phyloP scores from a whole-genome alignment of 2,329 filamentous ascomycete species.

The Xylariaceae sp. region DNA sequence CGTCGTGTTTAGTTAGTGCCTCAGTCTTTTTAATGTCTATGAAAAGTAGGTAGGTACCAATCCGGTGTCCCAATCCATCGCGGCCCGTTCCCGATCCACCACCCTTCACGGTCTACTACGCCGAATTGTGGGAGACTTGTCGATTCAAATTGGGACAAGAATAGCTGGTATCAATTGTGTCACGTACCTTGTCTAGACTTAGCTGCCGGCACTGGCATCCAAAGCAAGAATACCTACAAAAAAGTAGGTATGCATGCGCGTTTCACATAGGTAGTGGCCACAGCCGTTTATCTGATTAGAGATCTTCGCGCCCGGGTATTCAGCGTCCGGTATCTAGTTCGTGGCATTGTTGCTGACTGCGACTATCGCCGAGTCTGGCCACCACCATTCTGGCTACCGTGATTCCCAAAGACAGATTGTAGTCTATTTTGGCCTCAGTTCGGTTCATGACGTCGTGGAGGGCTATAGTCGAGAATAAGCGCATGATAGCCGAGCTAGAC shows the following conservation, averaged over 20 bases:
- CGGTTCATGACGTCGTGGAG: constrained; percentile 1
- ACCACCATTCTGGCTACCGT: neutral
- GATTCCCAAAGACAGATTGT: neutral
- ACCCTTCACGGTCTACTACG: neutral
- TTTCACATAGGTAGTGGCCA: too few relatives aligned
- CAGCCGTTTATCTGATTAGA: neutral
- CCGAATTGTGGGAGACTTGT: neutral
- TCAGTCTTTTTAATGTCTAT: neutral
- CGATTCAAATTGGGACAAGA: neutral
- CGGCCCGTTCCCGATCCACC: neutral
- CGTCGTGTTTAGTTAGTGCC: neutral
- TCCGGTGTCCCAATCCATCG: neutral
- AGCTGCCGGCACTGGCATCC: neutral
- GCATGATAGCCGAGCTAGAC: neutral
- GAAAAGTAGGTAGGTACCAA: neutral
- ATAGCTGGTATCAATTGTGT: neutral
- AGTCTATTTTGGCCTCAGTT: constrained; percentile 7
- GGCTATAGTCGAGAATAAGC: constrained; percentile 12
- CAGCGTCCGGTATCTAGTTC: neutral
- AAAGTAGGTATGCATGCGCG: too few relatives aligned
- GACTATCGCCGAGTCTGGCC: neutral
- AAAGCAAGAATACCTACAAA: too few relatives aligned
- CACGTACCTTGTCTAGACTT: constrained; percentile 3
- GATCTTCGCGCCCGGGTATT: neutral
- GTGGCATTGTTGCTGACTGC: neutral